A percentile compares a stretch with the other conserved stretches of the same genome.
phyloP scores from a whole-genome alignment of 208 protist species.

The Crithidia acanthocephali region DNA sequence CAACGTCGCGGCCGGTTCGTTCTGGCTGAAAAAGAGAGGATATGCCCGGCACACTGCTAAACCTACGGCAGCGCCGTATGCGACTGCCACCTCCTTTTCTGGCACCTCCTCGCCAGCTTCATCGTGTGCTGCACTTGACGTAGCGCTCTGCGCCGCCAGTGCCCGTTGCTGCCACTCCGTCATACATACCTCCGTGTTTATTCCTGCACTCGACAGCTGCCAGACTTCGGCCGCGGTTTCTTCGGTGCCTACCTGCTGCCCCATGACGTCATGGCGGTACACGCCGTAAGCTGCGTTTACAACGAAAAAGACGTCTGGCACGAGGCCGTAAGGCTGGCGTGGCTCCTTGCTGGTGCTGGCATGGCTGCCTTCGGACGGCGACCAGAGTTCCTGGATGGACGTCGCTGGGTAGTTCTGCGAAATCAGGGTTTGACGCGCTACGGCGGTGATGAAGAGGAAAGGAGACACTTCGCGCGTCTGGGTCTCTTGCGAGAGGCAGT shows the following conservation, averaged over 20 bases:
- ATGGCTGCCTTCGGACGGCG: background rate
- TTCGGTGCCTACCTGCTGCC: background rate
- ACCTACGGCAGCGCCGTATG: conserved; percentile 7
- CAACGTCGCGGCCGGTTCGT: conserved; percentile 11
- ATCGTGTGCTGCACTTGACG: background rate
- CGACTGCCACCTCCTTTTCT: background rate
- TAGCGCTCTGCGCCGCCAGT: too few relatives aligned
- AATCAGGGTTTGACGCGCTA: conserved; percentile 18
- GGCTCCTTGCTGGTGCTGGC: background rate
- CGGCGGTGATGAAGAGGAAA: conserved; percentile 15
- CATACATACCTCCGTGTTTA: background rate
- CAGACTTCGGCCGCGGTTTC: conserved; percentile 14
- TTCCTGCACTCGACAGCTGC: conserved; percentile 26
- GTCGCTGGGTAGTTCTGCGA: conserved; percentile 17
- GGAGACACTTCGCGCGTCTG: conserved; percentile 18
- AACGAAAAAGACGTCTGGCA: conserved; percentile 22
- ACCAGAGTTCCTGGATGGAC: conserved; percentile 5
- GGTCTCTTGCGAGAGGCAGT: conserved; percentile 4
- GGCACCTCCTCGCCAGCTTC: background rate
- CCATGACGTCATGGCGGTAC: conserved; percentile 26
- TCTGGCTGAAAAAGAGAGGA: conserved; percentile 20
- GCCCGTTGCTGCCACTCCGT: background rate
- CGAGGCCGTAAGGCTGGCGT: conserved; percentile 14
- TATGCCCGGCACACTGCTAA: background rate
- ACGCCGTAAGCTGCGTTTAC: conserved; percentile 31